These are phyloP conservation scores for Xanthoconium stramineum DNA, from an alignment of 768 basidiomycete genomes.

Conservation along the genomic window DNA sequence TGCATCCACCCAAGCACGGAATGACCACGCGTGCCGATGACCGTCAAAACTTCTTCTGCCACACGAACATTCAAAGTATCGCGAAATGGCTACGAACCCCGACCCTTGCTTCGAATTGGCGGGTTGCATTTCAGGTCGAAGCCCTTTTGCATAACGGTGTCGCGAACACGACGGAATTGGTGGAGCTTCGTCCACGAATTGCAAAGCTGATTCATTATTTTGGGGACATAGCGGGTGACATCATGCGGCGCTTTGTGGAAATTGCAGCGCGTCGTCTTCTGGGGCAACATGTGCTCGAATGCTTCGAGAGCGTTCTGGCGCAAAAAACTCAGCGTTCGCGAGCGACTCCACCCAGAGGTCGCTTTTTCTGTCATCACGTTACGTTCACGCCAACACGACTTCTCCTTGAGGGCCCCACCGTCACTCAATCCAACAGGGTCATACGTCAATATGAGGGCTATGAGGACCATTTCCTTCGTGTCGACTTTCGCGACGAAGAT, in stretches of 20 bases:
- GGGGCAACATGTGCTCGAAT: constrained; percentile 40
- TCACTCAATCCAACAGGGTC: constrained; percentile 75
- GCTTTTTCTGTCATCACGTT: constrained; percentile 69
- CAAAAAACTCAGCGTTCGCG: constrained; percentile 17
- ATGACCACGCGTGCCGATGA: constrained; percentile 47
- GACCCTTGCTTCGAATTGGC: constrained; percentile 43
- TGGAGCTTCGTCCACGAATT: constrained; percentile 43
- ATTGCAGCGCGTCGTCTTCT: constrained; percentile 44
- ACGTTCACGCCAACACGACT: constrained; percentile 75
- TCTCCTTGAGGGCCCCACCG: constrained; percentile 72
- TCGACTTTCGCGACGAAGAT: constrained; percentile 85
- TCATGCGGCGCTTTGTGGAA: constrained; percentile 56
- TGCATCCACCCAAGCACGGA: constrained; percentile 34
- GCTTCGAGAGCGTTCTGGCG: constrained; percentile 41
- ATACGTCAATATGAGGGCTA: constrained; percentile 63
- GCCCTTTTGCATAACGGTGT: constrained; percentile 60
- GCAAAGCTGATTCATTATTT: constrained; percentile 36
- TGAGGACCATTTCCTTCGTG: constrained; percentile 72
- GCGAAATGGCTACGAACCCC: constrained; percentile 43
- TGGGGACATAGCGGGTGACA: constrained; percentile 38
- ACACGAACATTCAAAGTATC: constrained; percentile 45
- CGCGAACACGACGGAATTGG: constrained; percentile 59
- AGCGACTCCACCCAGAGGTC: constrained; percentile 30
- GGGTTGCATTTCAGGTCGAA: constrained; percentile 75
- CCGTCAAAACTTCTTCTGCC: constrained; percentile 48